Evolutionary conservation across 2,329 filamentous ascomycete genomes (phyloP).

Genomic region (Penicillium expansum): DNA sequence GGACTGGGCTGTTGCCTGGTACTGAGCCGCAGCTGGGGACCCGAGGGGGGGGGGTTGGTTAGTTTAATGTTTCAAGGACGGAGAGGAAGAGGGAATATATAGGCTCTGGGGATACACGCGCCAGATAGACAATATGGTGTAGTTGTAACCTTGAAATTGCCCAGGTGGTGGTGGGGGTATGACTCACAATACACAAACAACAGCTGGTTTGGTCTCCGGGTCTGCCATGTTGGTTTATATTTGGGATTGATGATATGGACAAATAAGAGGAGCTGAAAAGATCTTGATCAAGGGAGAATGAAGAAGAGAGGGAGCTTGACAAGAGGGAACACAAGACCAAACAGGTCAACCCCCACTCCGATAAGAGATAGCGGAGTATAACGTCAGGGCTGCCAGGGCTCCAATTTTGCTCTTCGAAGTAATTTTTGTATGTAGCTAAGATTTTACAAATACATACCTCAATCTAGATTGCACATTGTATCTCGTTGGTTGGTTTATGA

Average conservation of each 20-base stretch:
- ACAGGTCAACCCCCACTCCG: background rate
- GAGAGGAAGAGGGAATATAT: background rate
- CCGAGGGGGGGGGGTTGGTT: constrained; percentile 3
- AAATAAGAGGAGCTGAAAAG: background rate
- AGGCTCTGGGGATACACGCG: background rate
- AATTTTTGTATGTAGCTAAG: background rate
- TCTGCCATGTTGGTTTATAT: background rate
- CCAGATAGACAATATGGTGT: background rate
- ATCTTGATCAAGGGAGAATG: background rate
- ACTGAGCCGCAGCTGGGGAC: constrained; percentile 71
- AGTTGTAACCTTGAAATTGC: background rate
- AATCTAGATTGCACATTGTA: background rate
- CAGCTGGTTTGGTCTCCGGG: constrained; percentile 48
- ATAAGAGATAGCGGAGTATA: constrained; percentile 7
- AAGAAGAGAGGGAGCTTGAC: background rate
- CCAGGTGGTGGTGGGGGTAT: background rate
- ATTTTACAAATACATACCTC: background rate
- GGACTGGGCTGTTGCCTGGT: constrained; percentile 67
- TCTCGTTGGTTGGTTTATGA: background rate
- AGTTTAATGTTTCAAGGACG: background rate
- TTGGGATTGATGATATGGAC: background rate
- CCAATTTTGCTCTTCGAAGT: background rate
- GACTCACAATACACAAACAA: constrained; percentile 81
- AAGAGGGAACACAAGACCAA: background rate
- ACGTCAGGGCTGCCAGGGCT: background rate